Base-by-base conservation (phyloP, 1,139 yeast genomes). In the Nakaseomyces nivariensis region DNA sequence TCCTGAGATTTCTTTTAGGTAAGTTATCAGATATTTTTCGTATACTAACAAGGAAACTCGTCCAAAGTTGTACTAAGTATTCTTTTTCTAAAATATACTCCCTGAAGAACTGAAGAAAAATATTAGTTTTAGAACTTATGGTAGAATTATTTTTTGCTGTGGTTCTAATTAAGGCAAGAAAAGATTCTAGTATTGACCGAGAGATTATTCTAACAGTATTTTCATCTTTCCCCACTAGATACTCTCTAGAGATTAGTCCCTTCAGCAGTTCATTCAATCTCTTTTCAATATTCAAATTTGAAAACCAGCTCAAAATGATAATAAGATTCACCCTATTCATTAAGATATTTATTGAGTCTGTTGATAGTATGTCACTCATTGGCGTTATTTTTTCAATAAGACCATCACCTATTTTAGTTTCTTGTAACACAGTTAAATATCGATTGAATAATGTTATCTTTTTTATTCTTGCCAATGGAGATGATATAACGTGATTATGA, bases 301-400 rank as follows among this genome's bases (percentile, higher is more conserved):
- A 57, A 13, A 54, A 51, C 37, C 49, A 47, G 0, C 64, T 58
- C 26, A 65, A 49, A 1, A 58, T 51, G 42, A 63, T 45, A 26
- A 65, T 46, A 6, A 63, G 49, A 43, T 64, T 63, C 1, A 63
- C 49, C 46, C 68, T 54, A 45, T 65, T 65, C 7, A 52, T 53
- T 24, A 65, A 33, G 13, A 59, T 57, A 3, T 59, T 51, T 7
- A 52, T 38, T 5, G 58, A 47, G 44, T 58, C 58, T 24, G 48
- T 48, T 4, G 32, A 33, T 1, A 56, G 46, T 6, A 64, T 50
- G 26, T 60, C 61, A 29, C 66, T 56, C 41, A 63, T 54, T 1
- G 68, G 67, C n/a, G 59, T 61, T 6, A 64, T 54, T 46, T 53
- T 56, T 50, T 65, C 67, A 10, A 59, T 45, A 13, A 55, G 45